A percentile compares a stretch with the other conserved stretches of the same genome.
Conservation (phyloP, 2,329 filamentous ascomycete genomes). For the Acephala macrosclerotiorum region DNA sequence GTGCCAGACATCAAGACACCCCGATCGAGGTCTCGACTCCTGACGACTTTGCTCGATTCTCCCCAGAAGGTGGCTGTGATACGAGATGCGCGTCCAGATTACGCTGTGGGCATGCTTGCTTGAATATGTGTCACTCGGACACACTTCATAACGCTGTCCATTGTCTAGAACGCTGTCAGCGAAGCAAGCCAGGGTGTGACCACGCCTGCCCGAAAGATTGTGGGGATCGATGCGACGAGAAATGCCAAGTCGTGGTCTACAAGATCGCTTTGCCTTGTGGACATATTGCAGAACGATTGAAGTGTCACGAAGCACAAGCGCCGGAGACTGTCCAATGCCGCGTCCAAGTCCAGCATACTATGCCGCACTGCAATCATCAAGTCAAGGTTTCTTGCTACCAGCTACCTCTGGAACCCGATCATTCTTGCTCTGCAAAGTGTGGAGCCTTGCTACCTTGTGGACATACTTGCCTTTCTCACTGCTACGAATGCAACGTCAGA, state of each 20-base stretch:
- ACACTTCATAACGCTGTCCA: constrained; percentile 3
- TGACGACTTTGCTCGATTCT: not conserved
- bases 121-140: constrained; percentile 5
- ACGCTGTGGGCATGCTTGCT: constrained; percentile 3
- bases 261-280: not conserved
- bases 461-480: not conserved
- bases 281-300: not conserved
- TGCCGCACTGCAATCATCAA: not conserved
- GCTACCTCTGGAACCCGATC: not conserved
- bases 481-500: not conserved
- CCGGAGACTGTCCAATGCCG: not conserved
- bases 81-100: not conserved
- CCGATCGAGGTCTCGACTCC: not conserved
- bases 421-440: not conserved
- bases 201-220: not conserved
- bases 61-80: constrained; percentile 1
- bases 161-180: constrained; percentile 1
- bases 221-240: constrained; percentile 1
- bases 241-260: not conserved
- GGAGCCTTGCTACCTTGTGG: constrained; percentile 3
- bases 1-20: not conserved
- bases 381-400: not conserved
- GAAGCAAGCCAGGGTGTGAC: not conserved
- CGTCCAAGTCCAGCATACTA: not conserved
- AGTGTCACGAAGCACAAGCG: not conserved